Percentiles rank a stretch among this genome's conserved stretches.
Evolutionary conservation across 495 filamentous ascomycete species (phyloP).

Genomic region (Viridothelium virens): DNA sequence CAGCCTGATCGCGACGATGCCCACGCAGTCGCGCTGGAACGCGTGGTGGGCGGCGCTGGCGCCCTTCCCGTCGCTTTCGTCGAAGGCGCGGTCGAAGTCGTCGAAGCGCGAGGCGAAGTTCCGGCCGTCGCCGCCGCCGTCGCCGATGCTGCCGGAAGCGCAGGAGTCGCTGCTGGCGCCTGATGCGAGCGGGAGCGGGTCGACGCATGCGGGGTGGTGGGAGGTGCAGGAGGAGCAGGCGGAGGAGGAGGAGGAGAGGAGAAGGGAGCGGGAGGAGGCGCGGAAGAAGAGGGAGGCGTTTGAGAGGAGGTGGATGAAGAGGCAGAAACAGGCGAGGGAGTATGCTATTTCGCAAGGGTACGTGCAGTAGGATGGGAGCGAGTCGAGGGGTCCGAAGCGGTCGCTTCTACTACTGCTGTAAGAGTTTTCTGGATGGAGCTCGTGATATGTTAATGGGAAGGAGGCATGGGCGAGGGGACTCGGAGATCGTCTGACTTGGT

Average conservation of each 20-base stretch:
- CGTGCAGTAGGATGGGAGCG: background rate
- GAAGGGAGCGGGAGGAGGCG: background rate
- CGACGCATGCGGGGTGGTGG: background rate
- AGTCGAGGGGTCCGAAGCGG: background rate
- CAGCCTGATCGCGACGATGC: too few species aligned
- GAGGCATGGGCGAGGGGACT: background rate
- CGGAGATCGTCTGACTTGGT: too few species aligned
- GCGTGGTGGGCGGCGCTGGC: background rate
- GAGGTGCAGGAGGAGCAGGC: conserved; percentile 10
- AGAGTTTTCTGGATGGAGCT: too few species aligned
- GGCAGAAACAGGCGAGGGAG: background rate
- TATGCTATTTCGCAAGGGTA: too few species aligned
- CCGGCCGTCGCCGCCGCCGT: background rate
- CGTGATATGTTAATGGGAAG: background rate
- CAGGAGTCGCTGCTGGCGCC: background rate
- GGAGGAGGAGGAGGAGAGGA: conserved; percentile 12
- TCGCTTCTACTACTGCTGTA: background rate
- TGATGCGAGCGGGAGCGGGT: background rate
- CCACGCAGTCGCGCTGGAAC: background rate
- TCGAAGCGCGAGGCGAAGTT: background rate
- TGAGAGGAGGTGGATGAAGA: background rate
- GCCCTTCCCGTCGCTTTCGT: background rate
- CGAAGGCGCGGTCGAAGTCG: background rate
- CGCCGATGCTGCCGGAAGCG: conserved; percentile 1
- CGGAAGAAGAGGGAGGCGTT: background rate